Evolutionary conservation across 2,329 filamentous ascomycete genomes (phyloP).

Genomic region (Claviceps sp.): DNA sequence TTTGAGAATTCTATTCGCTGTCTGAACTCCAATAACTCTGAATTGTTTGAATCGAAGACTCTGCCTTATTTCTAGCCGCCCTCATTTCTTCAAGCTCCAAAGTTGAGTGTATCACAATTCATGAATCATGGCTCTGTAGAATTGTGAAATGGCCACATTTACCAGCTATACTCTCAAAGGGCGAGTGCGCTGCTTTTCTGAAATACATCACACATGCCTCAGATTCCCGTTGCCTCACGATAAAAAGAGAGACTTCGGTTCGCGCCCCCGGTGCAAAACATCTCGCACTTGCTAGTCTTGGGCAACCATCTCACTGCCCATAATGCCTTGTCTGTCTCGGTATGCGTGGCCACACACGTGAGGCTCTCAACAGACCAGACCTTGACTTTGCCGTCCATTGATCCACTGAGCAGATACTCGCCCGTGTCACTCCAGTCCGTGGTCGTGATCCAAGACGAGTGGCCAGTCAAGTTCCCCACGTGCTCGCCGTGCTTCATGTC

Average conservation of each 20-base stretch:
- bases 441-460: conserved; percentile 77
- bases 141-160: no score
- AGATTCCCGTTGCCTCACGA: conserved; percentile 64
- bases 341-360: conserved; percentile 83
- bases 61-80: no score
- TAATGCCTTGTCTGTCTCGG: conserved; percentile 71
- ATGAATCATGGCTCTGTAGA: no score
- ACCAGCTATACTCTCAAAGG: neutral
- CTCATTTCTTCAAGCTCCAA: no score
- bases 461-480: conserved; percentile 68
- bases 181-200: conserved; percentile 6
- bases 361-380: conserved; percentile 84
- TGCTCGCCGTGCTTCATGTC: conserved; percentile 88
- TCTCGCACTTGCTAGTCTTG: conserved; percentile 52
- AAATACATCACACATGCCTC: conserved; percentile 3
- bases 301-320: conserved; percentile 81
- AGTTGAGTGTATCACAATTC: no score
- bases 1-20: no score
- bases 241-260: conserved; percentile 70
- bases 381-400: conserved; percentile 88
- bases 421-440: conserved; percentile 90
- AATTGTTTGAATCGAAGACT: no score
- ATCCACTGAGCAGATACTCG: conserved; percentile 77
- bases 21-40: no score
- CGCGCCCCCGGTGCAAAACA: conserved; percentile 68